Evolutionary conservation across 1,139 yeast genomes (phyloP).

Genomic region (Pneumocystis murina): DNA sequence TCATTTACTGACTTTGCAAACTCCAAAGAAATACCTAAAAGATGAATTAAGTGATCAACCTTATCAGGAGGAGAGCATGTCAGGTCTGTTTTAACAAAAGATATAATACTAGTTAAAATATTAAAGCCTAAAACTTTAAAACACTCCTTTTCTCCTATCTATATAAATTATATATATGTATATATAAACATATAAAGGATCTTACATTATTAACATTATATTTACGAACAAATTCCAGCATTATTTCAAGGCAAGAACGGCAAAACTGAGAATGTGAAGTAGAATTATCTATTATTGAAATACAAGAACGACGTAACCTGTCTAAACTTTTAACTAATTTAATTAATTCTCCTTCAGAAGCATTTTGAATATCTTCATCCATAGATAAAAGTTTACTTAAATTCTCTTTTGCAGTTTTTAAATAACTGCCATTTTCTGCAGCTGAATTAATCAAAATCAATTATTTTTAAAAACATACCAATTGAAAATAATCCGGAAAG

Average conservation of each 20-base stretch:
- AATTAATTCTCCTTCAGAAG: neutral
- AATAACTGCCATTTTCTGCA: neutral
- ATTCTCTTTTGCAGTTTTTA: neutral
- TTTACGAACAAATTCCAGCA: neutral
- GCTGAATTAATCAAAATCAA: neutral
- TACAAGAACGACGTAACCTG: neutral
- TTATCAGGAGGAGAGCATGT: neutral
- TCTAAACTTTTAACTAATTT: neutral
- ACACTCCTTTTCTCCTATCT: neutral
- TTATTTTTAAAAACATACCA: neutral
- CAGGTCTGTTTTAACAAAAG: neutral
- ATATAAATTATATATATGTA: neutral
- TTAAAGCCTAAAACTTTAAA: neutral
- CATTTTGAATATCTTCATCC: neutral
- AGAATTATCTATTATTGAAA: neutral
- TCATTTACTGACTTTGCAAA: neutral
- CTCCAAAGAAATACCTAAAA: neutral
- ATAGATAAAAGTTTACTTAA: neutral
- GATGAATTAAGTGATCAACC: neutral
- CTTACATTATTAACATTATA: neutral
- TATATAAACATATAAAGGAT: neutral
- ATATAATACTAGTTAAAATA: neutral
- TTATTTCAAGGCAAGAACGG: neutral
- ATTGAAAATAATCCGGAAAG: neutral
- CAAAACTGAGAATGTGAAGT: neutral